A percentile compares a stretch with the other conserved stretches of the same genome.
Conservation (phyloP, 2,329 filamentous ascomycete genomes). For the Colletotrichum sp. region DNA sequence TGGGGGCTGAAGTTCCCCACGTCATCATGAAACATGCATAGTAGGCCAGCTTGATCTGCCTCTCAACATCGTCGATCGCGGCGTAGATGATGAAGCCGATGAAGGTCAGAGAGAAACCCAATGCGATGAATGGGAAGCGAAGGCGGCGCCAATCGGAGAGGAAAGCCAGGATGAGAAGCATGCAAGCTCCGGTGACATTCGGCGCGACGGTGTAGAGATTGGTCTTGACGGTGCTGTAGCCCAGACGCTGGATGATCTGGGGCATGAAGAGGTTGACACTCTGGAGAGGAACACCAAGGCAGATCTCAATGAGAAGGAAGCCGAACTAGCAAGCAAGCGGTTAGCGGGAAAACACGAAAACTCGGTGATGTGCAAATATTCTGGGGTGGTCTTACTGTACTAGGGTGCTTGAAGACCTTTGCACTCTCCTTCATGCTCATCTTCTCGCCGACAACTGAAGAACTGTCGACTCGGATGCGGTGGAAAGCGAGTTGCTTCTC, state of each 20-base stretch:
- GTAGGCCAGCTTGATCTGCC: constrained; percentile 45
- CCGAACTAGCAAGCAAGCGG: not conserved
- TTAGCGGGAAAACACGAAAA: not conserved
- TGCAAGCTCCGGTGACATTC: constrained; percentile 75
- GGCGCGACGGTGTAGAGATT: constrained; percentile 85
- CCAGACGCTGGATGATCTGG: constrained; percentile 51
- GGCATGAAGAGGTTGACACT: constrained; percentile 60
- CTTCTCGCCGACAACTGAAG: constrained; percentile 61
- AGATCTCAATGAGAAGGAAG: constrained; percentile 54
- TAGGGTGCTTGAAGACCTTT: constrained; percentile 55
- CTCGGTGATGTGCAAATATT: no score
- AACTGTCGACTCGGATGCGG: constrained; percentile 79
- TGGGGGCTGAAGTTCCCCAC: constrained; percentile 78
- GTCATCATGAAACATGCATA: constrained; percentile 81
- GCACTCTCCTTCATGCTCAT: constrained; percentile 57
- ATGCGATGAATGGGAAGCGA: constrained; percentile 69
- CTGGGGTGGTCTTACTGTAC: constrained; percentile 51
- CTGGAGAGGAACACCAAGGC: constrained; percentile 64
- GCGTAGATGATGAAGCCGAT: constrained; percentile 82
- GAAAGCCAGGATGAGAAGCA: constrained; percentile 77
- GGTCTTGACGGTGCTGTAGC: constrained; percentile 60
- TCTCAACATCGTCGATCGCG: constrained; percentile 64
- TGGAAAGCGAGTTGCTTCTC: constrained; percentile 73
- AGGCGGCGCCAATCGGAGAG: constrained; percentile 65
- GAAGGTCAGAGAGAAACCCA: constrained; percentile 78